Evolutionary conservation across 805 yeast species (phyloP).

Genomic region (Jamesozyma gamospora): DNA sequence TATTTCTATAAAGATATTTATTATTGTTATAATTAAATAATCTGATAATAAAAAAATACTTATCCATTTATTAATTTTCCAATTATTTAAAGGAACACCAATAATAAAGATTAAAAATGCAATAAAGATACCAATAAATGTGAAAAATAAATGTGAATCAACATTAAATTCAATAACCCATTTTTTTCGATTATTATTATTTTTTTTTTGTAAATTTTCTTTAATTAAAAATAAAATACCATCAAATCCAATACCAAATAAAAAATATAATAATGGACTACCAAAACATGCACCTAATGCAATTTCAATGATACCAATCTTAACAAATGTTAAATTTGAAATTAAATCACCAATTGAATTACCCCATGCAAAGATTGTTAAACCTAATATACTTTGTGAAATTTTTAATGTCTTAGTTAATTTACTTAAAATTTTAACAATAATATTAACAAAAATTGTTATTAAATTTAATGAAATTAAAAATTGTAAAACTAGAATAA

Average conservation of each 20-base stretch:
- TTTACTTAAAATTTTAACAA: slow-evolving; percentile 53
- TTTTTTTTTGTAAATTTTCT: neutral
- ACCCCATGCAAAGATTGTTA: slow-evolving; percentile 85
- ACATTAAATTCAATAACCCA: slow-evolving; percentile 29
- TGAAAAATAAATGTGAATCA: slow-evolving; percentile 31
- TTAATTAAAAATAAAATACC: slow-evolving; percentile 39
- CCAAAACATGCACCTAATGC: slow-evolving; percentile 96
- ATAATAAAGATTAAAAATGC: slow-evolving; percentile 33
- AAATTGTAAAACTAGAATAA: slow-evolving; percentile 47
- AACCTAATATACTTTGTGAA: slow-evolving; percentile 73
- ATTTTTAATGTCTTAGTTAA: slow-evolving; percentile 50
- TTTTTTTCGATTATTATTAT: neutral
- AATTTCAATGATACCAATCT: slow-evolving; percentile 75
- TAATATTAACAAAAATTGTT: slow-evolving; percentile 31
- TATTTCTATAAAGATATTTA: slow-evolving; percentile 11
- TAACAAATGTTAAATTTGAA: slow-evolving; percentile 71
- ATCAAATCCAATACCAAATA: slow-evolving; percentile 74
- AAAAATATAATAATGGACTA: slow-evolving; percentile 69
- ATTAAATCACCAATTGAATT: slow-evolving; percentile 87
- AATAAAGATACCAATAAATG: slow-evolving; percentile 33
- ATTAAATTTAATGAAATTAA: slow-evolving; percentile 57
- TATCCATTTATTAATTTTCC: slow-evolving; percentile 36
- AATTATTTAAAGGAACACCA: slow-evolving; percentile 36
- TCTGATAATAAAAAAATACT: slow-evolving; percentile 27
- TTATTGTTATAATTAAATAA: slow-evolving; percentile 12